A percentile compares a stretch with the other conserved stretches of the same genome.
These are phyloP conservation scores for Thecaphora thlaspeos DNA, from an alignment of 1,284 basidiomycete genomes.

Conservation along the genomic window DNA sequence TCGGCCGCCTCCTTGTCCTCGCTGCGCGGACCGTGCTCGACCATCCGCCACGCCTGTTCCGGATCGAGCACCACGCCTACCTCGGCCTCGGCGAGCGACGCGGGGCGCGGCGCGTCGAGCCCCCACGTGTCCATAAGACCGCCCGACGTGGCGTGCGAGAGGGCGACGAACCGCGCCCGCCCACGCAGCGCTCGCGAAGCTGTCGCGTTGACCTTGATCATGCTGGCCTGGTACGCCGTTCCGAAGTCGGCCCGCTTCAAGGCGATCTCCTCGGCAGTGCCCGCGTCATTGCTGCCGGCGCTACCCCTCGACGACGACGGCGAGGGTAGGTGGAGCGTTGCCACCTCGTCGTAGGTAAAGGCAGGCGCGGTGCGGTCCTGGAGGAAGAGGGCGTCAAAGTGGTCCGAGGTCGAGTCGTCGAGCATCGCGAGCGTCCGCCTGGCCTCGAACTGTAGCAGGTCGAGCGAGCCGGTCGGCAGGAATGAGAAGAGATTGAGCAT, in stretches of 20 bases:
- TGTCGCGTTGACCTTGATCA: constrained; percentile 34
- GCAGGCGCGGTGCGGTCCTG: constrained; percentile 54
- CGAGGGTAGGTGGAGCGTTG: constrained; percentile 27
- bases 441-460: constrained; percentile 64
- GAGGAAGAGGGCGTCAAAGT: constrained; percentile 75
- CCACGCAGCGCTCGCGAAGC: constrained; percentile 33
- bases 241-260: constrained; percentile 36
- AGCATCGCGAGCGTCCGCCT: constrained; percentile 48
- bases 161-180: constrained; percentile 30
- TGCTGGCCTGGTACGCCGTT: constrained; percentile 26
- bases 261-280: not conserved
- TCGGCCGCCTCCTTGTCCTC: constrained; percentile 61
- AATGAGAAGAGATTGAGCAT: constrained; percentile 70
- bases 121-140: constrained; percentile 29
- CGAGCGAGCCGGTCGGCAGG: constrained; percentile 64
- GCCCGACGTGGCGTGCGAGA: constrained; percentile 26
- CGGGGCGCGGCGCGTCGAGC: constrained; percentile 17
- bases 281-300: not conserved
- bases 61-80: constrained; percentile 38
- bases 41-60: constrained; percentile 50
- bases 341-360: constrained; percentile 58
- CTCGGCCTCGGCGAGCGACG: constrained; percentile 33
- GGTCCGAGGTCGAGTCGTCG: constrained; percentile 61
- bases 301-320: not conserved
- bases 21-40: constrained; percentile 62